Percentiles rank a stretch among this genome's conserved stretches.
Evolutionary conservation across 192 early-diverging fungal genomes (phyloP).

Genomic region (Ambispora gerdemannii): DNA sequence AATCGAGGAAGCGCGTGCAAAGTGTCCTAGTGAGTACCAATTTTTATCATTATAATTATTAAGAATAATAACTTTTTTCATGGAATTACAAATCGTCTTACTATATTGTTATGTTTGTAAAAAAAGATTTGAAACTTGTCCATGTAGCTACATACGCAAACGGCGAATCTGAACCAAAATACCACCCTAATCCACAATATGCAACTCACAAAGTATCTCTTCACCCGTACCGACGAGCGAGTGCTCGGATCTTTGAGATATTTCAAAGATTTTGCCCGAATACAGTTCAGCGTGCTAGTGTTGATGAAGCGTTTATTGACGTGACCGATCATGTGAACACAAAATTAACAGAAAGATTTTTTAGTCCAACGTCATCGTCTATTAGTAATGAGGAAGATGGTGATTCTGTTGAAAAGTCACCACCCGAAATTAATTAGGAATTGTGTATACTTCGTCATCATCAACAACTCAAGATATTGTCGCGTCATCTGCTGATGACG

Average conservation of each 20-base stretch:
- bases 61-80: neutral
- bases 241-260: constrained; percentile 68
- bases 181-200: constrained; percentile 62
- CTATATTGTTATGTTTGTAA: neutral
- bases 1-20: constrained; percentile 49
- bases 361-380: neutral
- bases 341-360: constrained; percentile 47
- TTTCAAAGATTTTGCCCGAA: constrained; percentile 56
- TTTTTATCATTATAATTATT: neutral
- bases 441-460: neutral
- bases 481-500: neutral
- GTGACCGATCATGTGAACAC: constrained; percentile 66
- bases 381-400: neutral
- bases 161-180: constrained; percentile 61
- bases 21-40: constrained; percentile 45
- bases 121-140: constrained; percentile 62
- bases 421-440: neutral
- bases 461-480: neutral
- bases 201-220: constrained; percentile 88
- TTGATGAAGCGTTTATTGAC: constrained; percentile 91
- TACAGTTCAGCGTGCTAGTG: constrained; percentile 66
- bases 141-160: constrained; percentile 81
- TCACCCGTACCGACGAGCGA: constrained; percentile 75
- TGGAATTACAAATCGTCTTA: neutral
- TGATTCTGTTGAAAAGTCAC: neutral